phyloP scores from a whole-genome alignment of 192 early-diverging fungal species.

The Backusella circina region DNA sequence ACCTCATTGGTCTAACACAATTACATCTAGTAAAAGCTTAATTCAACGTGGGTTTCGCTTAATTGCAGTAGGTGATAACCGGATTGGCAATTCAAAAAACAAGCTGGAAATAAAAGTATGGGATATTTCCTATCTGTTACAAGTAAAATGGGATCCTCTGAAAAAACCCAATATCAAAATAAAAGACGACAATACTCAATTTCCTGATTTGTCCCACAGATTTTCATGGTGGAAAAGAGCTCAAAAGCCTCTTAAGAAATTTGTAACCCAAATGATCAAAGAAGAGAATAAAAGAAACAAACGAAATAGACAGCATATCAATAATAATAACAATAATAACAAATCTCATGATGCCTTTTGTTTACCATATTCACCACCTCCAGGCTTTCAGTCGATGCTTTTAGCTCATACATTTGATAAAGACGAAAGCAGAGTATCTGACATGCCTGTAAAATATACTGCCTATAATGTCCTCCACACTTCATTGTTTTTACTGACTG shows the following conservation, averaged over 20 bases:
- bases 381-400: background rate
- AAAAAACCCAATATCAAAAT: background rate
- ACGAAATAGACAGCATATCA: background rate
- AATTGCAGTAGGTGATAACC: constrained; percentile 27
- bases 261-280: constrained; percentile 10
- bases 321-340: background rate
- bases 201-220: background rate
- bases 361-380: constrained; percentile 2
- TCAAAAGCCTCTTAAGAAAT: background rate
- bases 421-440: background rate
- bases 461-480: constrained; percentile 33
- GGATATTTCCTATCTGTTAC: constrained; percentile 22
- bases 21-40: background rate
- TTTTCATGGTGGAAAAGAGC: constrained; percentile 21
- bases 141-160: constrained; percentile 19
- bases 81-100: constrained; percentile 11
- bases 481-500: constrained; percentile 29
- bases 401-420: constrained; percentile 6
- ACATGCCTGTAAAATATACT: constrained; percentile 27
- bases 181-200: background rate
- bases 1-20: constrained; percentile 1
- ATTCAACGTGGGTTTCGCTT: constrained; percentile 10
- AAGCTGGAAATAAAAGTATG: constrained; percentile 29
- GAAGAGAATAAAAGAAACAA: background rate
- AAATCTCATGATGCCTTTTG: background rate